A percentile compares a stretch with the other conserved stretches of the same genome.
Evolutionary conservation across 2,329 filamentous ascomycete genomes (phyloP).

Genomic region (Talaromyces rugulosus): DNA sequence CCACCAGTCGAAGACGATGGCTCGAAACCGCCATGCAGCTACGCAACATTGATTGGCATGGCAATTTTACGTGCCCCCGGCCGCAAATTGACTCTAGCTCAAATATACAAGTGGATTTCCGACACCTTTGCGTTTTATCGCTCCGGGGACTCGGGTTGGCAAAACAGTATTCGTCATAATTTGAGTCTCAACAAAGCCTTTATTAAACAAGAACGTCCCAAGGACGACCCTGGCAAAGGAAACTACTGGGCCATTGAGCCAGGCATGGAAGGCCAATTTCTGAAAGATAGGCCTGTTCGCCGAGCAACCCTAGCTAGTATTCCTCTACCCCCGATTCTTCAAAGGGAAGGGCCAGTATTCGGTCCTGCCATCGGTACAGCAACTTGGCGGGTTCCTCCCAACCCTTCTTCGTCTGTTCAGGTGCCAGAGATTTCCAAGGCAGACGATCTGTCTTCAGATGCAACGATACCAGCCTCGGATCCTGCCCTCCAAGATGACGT

Average conservation of each 20-base stretch:
- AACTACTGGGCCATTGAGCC: conserved; percentile 94
- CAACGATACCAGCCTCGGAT: conserved; percentile 70
- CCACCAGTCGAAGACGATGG: conserved; percentile 79
- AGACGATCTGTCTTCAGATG: conserved; percentile 68
- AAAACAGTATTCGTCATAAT: conserved; percentile 98
- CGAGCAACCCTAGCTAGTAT: conserved; percentile 43
- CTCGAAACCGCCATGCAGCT: conserved; percentile 84
- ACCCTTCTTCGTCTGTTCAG: conserved; percentile 15
- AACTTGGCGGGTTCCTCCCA: conserved; percentile 32
- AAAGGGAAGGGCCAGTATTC: conserved; percentile 25
- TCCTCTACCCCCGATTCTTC: conserved; percentile 30
- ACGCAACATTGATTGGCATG: conserved; percentile 94
- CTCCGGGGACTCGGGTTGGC: conserved; percentile 83
- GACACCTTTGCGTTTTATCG: conserved; percentile 88
- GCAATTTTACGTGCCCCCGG: conserved; percentile 83
- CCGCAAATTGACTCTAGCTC: conserved; percentile 78
- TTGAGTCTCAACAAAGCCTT: conserved; percentile 96
- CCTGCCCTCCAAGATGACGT: conserved; percentile 54
- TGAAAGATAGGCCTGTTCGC: conserved; percentile 72
- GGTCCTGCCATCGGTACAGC: conserved; percentile 28
- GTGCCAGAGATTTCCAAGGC: conserved; percentile 20
- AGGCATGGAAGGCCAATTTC: conserved; percentile 84
- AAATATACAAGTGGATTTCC: conserved; percentile 99
- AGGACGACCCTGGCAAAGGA: conserved; percentile 95
- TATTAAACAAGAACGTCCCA: conserved; percentile 89